Evolutionary conservation across 2,329 filamentous ascomycete species (phyloP), one percentile per base, ranked within the genome.

Genomic region (Calonectria pseudoturangicola): DNA sequence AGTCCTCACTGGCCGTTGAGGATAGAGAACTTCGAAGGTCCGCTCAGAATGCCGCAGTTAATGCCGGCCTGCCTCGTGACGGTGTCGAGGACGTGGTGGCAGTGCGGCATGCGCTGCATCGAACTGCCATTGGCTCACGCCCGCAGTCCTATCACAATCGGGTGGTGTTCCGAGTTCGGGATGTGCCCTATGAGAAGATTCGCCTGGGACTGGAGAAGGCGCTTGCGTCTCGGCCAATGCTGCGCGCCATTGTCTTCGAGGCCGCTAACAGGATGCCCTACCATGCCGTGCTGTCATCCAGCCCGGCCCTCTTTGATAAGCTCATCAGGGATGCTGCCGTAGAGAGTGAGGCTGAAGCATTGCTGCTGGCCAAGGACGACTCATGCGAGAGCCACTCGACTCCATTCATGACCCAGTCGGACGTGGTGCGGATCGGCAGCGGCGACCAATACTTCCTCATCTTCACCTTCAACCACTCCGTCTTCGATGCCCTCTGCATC

Each of bases 91-190:
- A 82, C 51, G 66, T 81, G 10, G 73, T 84, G 13, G 73, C 78
- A 2, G 79, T 85, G 45, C 79, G 82, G 21, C 71, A 78, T 43
- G 79, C 79, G 8, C 73, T 84, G 30, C 76, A 81, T 47, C 73
- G 82, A 18, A 81, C 81, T 18, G 80, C 79, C 4, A 70, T 76
- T n/a, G 83, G 83, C 10, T 73, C 75, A 43, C 78, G 83, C 27
- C 80, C 81, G 12, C 82, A 83, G 71, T 83, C 83, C 12, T 84
- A 83, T 71, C 79, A 82, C 48, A 79, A 79, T 66, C 82, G 82
- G 48, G 76, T 84, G 62, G 77, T 81, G 13, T 84, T 84, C 63
- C 77, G 78, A 6, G 66, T 83, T 50, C 70, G 73, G 5, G 69
- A 73, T 51, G 64, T 74, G 39, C 39, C 68, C 16, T 63, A 68